Conservation (phyloP, 75 land plant species). For the Pinus taeda region DNA sequence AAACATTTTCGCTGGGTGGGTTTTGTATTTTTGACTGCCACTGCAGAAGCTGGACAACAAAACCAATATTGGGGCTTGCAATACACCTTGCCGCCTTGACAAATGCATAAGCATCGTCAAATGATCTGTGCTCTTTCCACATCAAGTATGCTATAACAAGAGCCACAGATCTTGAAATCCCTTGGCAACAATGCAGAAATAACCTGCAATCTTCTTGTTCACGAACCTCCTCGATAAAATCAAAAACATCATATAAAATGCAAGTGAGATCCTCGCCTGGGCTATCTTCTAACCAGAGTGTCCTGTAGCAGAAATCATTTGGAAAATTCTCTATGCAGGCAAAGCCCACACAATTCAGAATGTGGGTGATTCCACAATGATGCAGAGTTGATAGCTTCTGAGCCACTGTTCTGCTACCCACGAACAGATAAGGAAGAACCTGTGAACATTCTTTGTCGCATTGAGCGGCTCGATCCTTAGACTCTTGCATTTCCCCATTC, state of each 20-base stretch:
- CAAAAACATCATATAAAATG: constrained; percentile 39
- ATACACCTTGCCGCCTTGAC: constrained; percentile 25
- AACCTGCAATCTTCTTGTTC: constrained; percentile 32
- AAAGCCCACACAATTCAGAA: constrained; percentile 51
- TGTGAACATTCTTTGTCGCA: constrained; percentile 8
- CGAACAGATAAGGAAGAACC: constrained; percentile 21
- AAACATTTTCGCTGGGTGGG: not conserved
- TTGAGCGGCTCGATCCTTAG: not conserved
- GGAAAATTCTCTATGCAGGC: constrained; percentile 34
- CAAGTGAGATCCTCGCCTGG: constrained; percentile 44
- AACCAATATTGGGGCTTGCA: constrained; percentile 48
- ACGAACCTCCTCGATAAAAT: constrained; percentile 34
- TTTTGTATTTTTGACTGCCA: constrained; percentile 27
- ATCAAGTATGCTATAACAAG: constrained; percentile 47
- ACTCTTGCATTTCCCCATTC: not conserved
- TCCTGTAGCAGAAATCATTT: constrained; percentile 31
- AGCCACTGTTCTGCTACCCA: constrained; percentile 41
- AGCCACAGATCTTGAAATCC: constrained; percentile 44
- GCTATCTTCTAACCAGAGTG: constrained; percentile 40
- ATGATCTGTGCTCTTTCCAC: constrained; percentile 32
- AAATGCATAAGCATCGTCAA: constrained; percentile 34
- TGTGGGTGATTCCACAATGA: constrained; percentile 35
- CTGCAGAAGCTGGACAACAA: constrained; percentile 41
- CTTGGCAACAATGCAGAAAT: constrained; percentile 52
- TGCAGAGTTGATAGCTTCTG: constrained; percentile 29